Percentiles rank a stretch among this genome's conserved stretches.
Evolutionary conservation across 2,329 filamentous ascomycete species (phyloP).

Genomic region (Magnaporthiopsis rhizophila): DNA sequence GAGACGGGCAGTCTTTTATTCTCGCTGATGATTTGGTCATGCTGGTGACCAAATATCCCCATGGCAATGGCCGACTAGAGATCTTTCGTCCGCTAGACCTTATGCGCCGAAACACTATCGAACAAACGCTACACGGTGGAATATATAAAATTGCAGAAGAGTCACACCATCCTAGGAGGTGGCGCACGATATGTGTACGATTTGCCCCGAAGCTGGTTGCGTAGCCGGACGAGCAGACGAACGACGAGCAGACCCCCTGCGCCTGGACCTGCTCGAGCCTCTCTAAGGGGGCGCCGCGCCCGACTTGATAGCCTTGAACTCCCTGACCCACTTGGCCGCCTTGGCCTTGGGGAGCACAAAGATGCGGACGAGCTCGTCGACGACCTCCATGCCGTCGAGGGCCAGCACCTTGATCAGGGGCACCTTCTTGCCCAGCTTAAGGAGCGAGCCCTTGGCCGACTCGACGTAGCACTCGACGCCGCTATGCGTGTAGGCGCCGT

Average conservation of each 20-base stretch:
- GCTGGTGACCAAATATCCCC: too few relatives aligned
- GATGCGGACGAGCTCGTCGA: slow-evolving; percentile 77
- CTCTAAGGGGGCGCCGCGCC: slow-evolving; percentile 27
- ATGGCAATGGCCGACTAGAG: too few relatives aligned
- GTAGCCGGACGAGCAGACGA: too few relatives aligned
- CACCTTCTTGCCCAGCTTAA: slow-evolving; percentile 86
- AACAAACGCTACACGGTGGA: too few relatives aligned
- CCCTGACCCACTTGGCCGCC: slow-evolving; percentile 63
- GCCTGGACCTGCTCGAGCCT: neutral
- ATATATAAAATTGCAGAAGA: too few relatives aligned
- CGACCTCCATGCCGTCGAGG: slow-evolving; percentile 69
- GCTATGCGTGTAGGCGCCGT: slow-evolving; percentile 54
- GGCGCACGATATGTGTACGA: too few relatives aligned
- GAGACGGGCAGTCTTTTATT: too few relatives aligned
- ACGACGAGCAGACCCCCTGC: neutral
- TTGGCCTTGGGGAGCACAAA: slow-evolving; percentile 70
- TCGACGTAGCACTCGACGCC: slow-evolving; percentile 85
- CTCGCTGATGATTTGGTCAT: too few relatives aligned
- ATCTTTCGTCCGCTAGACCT: too few relatives aligned
- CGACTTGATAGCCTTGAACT: slow-evolving; percentile 57
- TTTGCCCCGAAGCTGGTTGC: too few relatives aligned
- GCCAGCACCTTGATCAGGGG: slow-evolving; percentile 65
- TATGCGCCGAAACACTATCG: too few relatives aligned
- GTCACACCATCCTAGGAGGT: too few relatives aligned
- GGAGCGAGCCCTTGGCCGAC: slow-evolving; percentile 67